A percentile compares a stretch with the other conserved stretches of the same genome.
Evolutionary conservation across 2,329 filamentous ascomycete species (phyloP).

Genomic region (Aureobasidium leucospermi): DNA sequence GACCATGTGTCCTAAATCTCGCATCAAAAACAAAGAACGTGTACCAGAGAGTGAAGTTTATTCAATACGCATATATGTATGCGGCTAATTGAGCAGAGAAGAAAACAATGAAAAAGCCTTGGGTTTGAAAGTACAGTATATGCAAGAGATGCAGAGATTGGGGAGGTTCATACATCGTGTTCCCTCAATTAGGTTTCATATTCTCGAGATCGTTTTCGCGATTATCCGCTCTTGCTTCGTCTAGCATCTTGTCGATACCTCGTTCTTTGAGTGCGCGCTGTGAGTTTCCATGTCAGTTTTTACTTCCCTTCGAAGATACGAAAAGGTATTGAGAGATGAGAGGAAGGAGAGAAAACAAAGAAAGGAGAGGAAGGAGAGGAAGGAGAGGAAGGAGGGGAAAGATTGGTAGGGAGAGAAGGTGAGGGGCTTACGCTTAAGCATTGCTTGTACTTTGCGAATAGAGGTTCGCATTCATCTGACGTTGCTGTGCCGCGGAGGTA

Average conservation of each 20-base stretch:
- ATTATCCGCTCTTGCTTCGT: slow-evolving; percentile 82
- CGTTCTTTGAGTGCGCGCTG: slow-evolving; percentile 79
- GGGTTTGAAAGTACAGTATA: no score
- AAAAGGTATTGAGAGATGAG: background rate
- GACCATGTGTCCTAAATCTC: no score
- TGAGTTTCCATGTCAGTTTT: slow-evolving; percentile 1
- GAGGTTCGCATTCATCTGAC: slow-evolving; percentile 73
- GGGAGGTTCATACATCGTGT: background rate
- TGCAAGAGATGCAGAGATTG: no score
- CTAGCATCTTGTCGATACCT: slow-evolving; percentile 87
- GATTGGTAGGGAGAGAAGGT: background rate
- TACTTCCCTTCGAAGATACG: background rate
- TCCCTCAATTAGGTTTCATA: slow-evolving; percentile 37
- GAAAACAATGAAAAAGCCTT: no score
- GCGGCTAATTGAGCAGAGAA: background rate
- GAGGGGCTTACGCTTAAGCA: slow-evolving; percentile 64
- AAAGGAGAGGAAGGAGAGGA: background rate
- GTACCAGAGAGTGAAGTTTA: background rate
- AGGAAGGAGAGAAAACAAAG: slow-evolving; percentile 5
- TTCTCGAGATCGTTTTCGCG: slow-evolving; percentile 76
- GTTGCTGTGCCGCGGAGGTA: slow-evolving; percentile 81
- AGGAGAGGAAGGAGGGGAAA: background rate
- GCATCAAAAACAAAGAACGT: no score
- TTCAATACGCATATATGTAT: no score
- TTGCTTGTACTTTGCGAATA: slow-evolving; percentile 83